A percentile compares a stretch with the other conserved stretches of the same genome.
Evolutionary conservation across 2,329 filamentous ascomycete species (phyloP).

Genomic region (Cryphonectria japonica): DNA sequence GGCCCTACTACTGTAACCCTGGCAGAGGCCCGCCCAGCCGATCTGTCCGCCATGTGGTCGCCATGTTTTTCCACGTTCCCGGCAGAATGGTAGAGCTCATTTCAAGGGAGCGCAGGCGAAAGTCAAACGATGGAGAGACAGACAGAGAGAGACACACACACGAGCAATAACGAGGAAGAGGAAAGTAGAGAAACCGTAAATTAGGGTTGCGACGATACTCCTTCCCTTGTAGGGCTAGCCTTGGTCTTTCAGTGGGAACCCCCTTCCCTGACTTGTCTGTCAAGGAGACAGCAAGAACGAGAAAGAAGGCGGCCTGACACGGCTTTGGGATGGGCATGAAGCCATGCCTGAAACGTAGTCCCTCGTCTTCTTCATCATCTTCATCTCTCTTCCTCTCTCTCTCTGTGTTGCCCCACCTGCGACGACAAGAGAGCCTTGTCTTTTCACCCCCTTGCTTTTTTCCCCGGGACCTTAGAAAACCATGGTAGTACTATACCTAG

Average conservation of each 20-base stretch:
- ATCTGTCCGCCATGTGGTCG: slow-evolving; percentile 6
- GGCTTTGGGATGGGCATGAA: not conserved
- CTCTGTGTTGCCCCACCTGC: not conserved
- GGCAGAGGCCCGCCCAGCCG: not conserved
- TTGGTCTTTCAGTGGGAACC: not conserved
- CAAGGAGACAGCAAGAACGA: not conserved
- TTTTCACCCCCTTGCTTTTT: not conserved
- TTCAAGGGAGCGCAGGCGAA: not conserved
- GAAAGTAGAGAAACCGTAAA: not conserved
- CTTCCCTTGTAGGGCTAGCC: not conserved
- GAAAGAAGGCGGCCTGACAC: not conserved
- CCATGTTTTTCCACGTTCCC: not conserved
- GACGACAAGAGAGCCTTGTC: not conserved
- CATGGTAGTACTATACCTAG: not conserved
- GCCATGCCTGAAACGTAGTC: not conserved
- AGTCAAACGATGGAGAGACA: not conserved
- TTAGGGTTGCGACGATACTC: not conserved
- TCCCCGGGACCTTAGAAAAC: not conserved
- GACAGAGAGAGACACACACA: not conserved
- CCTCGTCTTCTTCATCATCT: not conserved
- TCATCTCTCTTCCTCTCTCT: not conserved
- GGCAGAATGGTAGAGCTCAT: slow-evolving; percentile 13
- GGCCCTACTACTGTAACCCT: not conserved
- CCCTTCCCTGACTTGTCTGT: not conserved
- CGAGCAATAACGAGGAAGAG: not conserved